A percentile compares a stretch with the other conserved stretches of the same genome.
These are phyloP conservation scores for Nyctanthes arbortristis DNA, from an alignment of 257 asterid species.

Conservation along the genomic window DNA sequence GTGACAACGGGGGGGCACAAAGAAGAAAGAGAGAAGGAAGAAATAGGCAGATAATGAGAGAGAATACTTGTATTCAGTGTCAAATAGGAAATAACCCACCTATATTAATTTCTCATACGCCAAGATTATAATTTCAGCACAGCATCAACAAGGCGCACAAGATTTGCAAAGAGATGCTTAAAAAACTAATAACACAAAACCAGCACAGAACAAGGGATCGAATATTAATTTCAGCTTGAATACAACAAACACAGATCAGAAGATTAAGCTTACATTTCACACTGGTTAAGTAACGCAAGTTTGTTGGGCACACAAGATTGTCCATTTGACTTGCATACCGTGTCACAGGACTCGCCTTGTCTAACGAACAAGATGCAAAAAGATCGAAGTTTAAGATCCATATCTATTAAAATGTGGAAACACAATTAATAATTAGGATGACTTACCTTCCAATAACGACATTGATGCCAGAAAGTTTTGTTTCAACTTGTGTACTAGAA, in stretches of 20 bases:
- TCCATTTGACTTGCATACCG: constrained; percentile 72
- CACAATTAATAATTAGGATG: constrained; percentile 5
- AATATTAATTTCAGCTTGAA: constrained; percentile 1
- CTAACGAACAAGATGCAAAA: constrained; percentile 38
- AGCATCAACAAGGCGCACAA: too few relatives aligned
- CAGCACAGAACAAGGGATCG: neutral
- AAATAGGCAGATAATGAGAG: too few relatives aligned
- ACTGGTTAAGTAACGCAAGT: constrained; percentile 71
- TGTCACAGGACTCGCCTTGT: constrained; percentile 89
- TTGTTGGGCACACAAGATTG: constrained; percentile 94
- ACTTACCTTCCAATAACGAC: constrained; percentile 70
- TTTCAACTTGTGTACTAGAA: constrained; percentile 51
- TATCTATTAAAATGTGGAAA: constrained; percentile 17
- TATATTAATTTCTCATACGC: too few relatives aligned
- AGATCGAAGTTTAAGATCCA: constrained; percentile 23
- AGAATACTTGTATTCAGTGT: too few relatives aligned
- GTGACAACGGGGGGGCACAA: too few relatives aligned
- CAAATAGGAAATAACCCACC: too few relatives aligned
- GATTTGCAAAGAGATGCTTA: neutral
- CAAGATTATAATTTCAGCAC: too few relatives aligned
- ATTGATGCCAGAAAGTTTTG: constrained; percentile 70
- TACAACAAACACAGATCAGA: constrained; percentile 5
- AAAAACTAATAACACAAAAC: neutral
- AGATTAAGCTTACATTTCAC: constrained; percentile 65
- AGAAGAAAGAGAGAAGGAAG: too few relatives aligned